Evolutionary conservation across 2,329 filamentous ascomycete genomes (phyloP).

Genomic region (Penicillium olsonii): DNA sequence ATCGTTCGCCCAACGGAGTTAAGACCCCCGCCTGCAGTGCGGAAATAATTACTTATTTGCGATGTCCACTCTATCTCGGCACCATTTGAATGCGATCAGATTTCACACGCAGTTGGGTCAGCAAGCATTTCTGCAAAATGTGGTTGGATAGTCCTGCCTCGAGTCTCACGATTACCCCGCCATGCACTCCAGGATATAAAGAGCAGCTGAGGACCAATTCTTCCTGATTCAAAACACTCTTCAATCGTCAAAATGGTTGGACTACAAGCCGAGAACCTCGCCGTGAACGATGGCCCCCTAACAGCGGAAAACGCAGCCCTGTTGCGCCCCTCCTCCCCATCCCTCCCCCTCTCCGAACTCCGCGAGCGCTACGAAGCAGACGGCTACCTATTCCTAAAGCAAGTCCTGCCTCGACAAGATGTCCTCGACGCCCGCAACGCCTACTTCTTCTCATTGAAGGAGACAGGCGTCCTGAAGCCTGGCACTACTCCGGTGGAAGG

Average conservation of each 20-base stretch:
- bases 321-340: slow-evolving; percentile 47
- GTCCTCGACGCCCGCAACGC: slow-evolving; percentile 54
- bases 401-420: slow-evolving; percentile 54
- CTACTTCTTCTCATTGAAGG: slow-evolving; percentile 57
- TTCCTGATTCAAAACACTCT: not conserved
- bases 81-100: not conserved
- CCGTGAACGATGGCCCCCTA: slow-evolving; percentile 51
- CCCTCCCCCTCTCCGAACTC: slow-evolving; percentile 51
- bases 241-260: slow-evolving; percentile 20
- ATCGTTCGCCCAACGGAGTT: not conserved
- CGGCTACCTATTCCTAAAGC: slow-evolving; percentile 60
- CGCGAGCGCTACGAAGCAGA: slow-evolving; percentile 50
- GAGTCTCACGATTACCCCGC: not conserved
- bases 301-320: slow-evolving; percentile 46
- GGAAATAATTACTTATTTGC: slow-evolving; percentile 7
- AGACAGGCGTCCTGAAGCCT: slow-evolving; percentile 59
- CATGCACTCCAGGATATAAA: not conserved
- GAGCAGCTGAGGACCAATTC: not conserved
- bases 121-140: not conserved
- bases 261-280: slow-evolving; percentile 29
- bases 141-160: not conserved
- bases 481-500: slow-evolving; percentile 55
- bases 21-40: not conserved
- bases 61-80: not conserved
- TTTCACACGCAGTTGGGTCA: not conserved